phyloP scores from a whole-genome alignment of 192 early-diverging fungal genomes.

The Spinellus fusiger region DNA sequence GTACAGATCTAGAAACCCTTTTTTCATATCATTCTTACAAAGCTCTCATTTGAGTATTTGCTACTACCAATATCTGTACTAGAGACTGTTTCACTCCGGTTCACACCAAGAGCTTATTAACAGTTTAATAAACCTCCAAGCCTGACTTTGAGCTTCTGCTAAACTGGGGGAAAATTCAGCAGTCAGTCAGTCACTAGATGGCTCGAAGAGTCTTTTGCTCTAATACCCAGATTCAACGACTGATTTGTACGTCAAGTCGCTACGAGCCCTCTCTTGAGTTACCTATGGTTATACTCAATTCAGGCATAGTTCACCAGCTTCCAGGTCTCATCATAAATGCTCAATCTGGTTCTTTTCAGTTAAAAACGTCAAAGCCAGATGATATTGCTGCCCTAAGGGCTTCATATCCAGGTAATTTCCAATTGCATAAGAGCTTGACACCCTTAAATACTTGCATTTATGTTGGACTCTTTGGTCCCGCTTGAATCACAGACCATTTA shows the following conservation, averaged over 20 bases:
- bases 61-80: slow-evolving; percentile 78
- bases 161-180: neutral
- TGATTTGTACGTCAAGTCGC: too few species aligned
- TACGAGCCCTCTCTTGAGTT: neutral
- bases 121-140: slow-evolving; percentile 45
- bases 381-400: neutral
- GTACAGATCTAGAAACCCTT: slow-evolving; percentile 71
- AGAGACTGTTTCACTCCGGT: slow-evolving; percentile 57
- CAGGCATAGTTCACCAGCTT: neutral
- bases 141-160: slow-evolving; percentile 37
- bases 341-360: neutral
- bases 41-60: slow-evolving; percentile 78
- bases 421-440: neutral
- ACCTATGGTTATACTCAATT: neutral
- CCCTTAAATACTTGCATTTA: neutral
- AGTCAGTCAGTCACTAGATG: neutral
- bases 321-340: too few species aligned
- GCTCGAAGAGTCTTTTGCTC: neutral
- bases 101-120: slow-evolving; percentile 56
- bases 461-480: neutral
- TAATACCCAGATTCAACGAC: neutral
- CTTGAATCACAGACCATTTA: slow-evolving; percentile 68
- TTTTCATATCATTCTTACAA: slow-evolving; percentile 81
- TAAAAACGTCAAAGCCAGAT: neutral
- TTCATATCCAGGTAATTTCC: neutral